Conservation (phyloP, 208 protist species). For the Crithidia expoeki region DNA sequence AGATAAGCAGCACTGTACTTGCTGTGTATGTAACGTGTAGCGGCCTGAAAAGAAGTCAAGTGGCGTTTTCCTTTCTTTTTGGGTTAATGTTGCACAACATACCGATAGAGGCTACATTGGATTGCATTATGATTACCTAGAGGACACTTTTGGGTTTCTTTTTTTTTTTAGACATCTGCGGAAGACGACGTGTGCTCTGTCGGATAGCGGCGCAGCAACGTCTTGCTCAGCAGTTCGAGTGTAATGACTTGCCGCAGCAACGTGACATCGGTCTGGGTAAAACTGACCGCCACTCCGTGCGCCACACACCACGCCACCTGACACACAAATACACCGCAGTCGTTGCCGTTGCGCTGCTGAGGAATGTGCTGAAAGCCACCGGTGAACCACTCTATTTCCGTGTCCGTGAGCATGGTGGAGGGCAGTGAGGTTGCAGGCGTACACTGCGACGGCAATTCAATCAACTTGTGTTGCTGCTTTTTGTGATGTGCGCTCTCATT, state of each 20-base stretch:
- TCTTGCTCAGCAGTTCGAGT: conserved; percentile 58
- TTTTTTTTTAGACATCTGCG: conserved; percentile 26
- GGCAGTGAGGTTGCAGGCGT: conserved; percentile 15
- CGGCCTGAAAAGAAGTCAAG: too few relatives aligned
- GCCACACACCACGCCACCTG: conserved; percentile 71
- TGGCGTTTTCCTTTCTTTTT: too few relatives aligned
- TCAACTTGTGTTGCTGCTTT: background rate
- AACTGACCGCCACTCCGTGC: conserved; percentile 57
- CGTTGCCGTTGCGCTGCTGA: conserved; percentile 73
- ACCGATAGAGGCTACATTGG: too few relatives aligned
- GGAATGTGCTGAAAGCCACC: conserved; percentile 50
- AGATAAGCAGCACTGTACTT: too few relatives aligned
- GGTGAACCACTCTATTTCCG: conserved; percentile 43
- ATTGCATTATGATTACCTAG: too few relatives aligned
- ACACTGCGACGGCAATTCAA: background rate
- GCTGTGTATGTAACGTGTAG: too few relatives aligned
- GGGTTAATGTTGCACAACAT: too few relatives aligned
- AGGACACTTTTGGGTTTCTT: too few relatives aligned
- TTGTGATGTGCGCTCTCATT: background rate
- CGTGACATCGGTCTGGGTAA: conserved; percentile 48
- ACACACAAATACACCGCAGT: conserved; percentile 90
- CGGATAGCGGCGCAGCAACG: conserved; percentile 60
- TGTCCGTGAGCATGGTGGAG: conserved; percentile 20
- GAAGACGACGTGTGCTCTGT: conserved; percentile 44
- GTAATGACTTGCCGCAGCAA: conserved; percentile 57